phyloP scores from a whole-genome alignment of 306 rosid genomes.

The Malus fusca region DNA sequence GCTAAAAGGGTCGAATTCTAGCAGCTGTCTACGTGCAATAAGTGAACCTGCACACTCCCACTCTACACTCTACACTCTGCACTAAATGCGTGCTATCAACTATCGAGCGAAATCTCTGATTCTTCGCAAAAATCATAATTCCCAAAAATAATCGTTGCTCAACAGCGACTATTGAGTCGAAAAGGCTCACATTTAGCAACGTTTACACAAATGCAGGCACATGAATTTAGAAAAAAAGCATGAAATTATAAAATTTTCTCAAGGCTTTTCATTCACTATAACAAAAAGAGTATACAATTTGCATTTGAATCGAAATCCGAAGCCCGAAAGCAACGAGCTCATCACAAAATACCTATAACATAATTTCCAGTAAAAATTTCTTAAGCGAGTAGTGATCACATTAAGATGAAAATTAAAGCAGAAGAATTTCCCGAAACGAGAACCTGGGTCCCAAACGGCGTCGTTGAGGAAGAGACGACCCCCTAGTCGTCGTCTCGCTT shows the following conservation, averaged over 20 bases:
- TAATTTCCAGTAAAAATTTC: not conserved
- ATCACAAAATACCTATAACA: not conserved
- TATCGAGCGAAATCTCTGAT: not conserved
- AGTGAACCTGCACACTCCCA: not conserved
- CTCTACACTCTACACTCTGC: not conserved
- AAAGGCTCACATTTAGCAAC: not conserved
- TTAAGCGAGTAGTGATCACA: not conserved
- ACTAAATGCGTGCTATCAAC: not conserved
- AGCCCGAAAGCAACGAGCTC: not conserved
- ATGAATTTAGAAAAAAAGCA: not conserved
- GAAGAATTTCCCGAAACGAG: not conserved
- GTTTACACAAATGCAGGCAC: not conserved
- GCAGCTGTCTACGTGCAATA: not conserved
- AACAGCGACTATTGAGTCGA: not conserved
- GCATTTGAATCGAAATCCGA: not conserved
- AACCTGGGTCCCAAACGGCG: slow-evolving; percentile 18
- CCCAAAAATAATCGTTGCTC: not conserved
- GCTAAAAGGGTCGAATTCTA: not conserved
- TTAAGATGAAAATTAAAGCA: not conserved
- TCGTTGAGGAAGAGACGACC: not conserved
- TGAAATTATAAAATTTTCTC: not conserved
- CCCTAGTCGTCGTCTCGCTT: slow-evolving; percentile 32
- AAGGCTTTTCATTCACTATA: not conserved
- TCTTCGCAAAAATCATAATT: not conserved
- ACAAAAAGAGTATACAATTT: not conserved